These are phyloP conservation scores for Coniochaeta sp. DNA, from an alignment of 2,329 filamentous ascomycete species.

Conservation along the genomic window DNA sequence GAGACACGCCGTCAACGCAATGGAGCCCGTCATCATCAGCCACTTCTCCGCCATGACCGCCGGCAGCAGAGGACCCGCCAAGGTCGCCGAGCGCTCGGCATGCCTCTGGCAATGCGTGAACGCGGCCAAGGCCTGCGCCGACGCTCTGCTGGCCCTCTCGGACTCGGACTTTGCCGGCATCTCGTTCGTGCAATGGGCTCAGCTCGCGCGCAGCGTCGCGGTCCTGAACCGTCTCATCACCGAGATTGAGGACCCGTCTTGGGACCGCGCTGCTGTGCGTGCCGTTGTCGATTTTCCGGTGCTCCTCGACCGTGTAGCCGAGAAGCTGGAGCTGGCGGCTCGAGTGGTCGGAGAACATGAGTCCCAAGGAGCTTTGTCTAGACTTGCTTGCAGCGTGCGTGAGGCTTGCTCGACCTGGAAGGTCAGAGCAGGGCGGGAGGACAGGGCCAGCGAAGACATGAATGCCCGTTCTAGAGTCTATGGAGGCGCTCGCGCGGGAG, in stretches of 20 bases:
- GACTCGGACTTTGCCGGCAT: slow-evolving; percentile 17
- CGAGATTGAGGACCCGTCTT: background rate
- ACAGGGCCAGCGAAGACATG: no score
- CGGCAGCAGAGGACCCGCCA: slow-evolving; percentile 7
- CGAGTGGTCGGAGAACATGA: no score
- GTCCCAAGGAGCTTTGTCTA: no score
- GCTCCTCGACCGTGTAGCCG: background rate
- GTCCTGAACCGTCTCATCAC: slow-evolving; percentile 23
- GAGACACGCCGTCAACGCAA: slow-evolving; percentile 7
- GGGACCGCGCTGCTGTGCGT: background rate
- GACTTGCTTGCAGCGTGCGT: no score
- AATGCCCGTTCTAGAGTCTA: no score
- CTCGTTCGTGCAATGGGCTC: slow-evolving; percentile 28
- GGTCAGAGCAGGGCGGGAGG: no score
- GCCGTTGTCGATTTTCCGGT: background rate
- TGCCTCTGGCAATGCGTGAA: slow-evolving; percentile 25
- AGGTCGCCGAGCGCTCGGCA: slow-evolving; percentile 17
- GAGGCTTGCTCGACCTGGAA: no score
- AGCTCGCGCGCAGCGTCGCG: slow-evolving; percentile 25
- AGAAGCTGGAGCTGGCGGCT: background rate
- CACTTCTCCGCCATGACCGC: slow-evolving; percentile 13
- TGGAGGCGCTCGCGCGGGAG: no score
- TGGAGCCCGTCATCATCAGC: slow-evolving; percentile 13
- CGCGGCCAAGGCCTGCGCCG: slow-evolving; percentile 24
- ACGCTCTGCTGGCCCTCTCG: slow-evolving; percentile 16